Evolutionary conservation across 192 early-diverging fungal genomes (phyloP), one percentile per base, ranked within the genome.

Genomic region (Backusella australiensis): DNA sequence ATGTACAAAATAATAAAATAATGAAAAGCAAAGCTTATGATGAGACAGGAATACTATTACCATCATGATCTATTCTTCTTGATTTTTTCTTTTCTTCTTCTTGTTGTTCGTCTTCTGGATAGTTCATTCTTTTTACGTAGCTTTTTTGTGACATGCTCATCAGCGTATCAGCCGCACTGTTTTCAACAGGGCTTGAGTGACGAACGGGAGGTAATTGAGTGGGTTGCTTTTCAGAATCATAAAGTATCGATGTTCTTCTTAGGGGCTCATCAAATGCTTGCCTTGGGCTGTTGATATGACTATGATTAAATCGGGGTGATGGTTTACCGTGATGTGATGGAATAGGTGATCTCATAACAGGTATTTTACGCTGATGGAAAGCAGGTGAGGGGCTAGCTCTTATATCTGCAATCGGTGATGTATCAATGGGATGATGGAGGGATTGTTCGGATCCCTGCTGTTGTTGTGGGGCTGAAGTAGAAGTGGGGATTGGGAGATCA

Each of bases 241-340:
- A 71, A 44, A 71, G 42, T 41, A 74, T 44, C 8, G 72, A 74
- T 36, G 72, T 74, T 41, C 72, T 74, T 65, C 72, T 56, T 32
- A 74, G 32, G 34, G 72, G 72, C n/a, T 74, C 72, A 26, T 44
- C 34, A 52, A 17, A 49, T 17, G 19, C 19, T 49, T 49, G 46
- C 7, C 46, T 52, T 17, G 34, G 53, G n/a, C 44, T 59, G 11
- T 36, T 12, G 9, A 12, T 74, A 12, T 32, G 11, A 32, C 38
- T 34, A 56, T 73, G 70, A 44, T 46, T 36, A 39, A 26, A 23
- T 71, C 34, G 39, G 23, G 69, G 69, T 23, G 69, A 42, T 19
- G 41, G 69, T 42, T 72, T 41, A 5, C 67, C 29, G 15, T 68
- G 67, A 19, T 68, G 67, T 35, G 34, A 35, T 35, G 70, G 70